These are phyloP conservation scores for Rosa hybrid DNA, from an alignment of 331 rosid genomes.

Conservation along the genomic window DNA sequence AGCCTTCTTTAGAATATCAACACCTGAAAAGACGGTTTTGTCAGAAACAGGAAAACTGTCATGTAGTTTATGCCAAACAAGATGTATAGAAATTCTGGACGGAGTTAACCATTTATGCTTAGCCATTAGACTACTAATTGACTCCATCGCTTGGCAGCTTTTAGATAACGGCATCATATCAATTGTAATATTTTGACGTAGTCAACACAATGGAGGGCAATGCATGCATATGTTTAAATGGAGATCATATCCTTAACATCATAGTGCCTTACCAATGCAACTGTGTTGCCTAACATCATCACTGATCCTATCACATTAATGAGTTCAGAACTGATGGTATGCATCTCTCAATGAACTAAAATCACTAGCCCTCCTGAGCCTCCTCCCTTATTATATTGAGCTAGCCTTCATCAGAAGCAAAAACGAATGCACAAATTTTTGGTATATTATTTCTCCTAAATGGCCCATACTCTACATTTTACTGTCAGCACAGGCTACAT, in stretches of 20 bases:
- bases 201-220: background rate
- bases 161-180: background rate
- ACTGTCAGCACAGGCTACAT: background rate
- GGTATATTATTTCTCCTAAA: background rate
- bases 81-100: background rate
- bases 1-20: constrained; percentile 82
- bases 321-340: background rate
- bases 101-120: background rate
- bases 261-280: background rate
- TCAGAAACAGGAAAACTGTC: constrained; percentile 14
- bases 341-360: background rate
- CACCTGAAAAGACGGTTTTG: constrained; percentile 51
- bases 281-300: background rate
- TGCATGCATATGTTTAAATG: background rate
- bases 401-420: background rate
- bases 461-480: background rate
- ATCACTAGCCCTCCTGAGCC: background rate
- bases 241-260: background rate
- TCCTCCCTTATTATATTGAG: background rate
- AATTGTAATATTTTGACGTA: background rate
- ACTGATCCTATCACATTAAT: background rate
- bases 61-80: constrained; percentile 9
- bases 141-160: background rate
- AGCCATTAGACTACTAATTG: background rate
- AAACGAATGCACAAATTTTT: background rate